Evolutionary conservation across 2,329 filamentous ascomycete species (phyloP).

Genomic region (Penicillium sp.): DNA sequence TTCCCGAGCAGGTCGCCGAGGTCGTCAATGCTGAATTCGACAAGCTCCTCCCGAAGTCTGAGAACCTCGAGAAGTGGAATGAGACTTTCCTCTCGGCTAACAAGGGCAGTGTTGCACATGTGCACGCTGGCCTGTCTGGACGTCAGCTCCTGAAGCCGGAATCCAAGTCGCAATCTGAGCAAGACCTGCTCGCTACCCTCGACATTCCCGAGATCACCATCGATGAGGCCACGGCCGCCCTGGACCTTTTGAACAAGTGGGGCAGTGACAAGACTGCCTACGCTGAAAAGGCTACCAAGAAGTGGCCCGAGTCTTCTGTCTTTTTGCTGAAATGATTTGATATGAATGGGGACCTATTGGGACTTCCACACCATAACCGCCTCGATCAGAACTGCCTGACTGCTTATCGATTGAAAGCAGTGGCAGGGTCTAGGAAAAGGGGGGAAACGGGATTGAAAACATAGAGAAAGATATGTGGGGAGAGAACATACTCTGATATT

Average conservation of each 20-base stretch:
- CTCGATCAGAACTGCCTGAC: neutral
- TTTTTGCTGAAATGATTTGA: constrained; percentile 31
- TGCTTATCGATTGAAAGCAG: neutral
- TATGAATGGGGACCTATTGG: neutral
- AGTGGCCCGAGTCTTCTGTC: constrained; percentile 42
- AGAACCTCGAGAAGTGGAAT: constrained; percentile 64
- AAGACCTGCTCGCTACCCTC: constrained; percentile 61
- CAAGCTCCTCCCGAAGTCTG: constrained; percentile 55
- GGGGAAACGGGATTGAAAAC: neutral
- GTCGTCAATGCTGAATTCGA: constrained; percentile 69
- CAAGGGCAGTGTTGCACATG: constrained; percentile 60
- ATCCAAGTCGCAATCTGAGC: constrained; percentile 57
- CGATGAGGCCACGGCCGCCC: constrained; percentile 57
- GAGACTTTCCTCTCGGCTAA: constrained; percentile 63
- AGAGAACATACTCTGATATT: constrained; percentile 4
- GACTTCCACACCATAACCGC: neutral
- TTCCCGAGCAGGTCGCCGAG: constrained; percentile 65
- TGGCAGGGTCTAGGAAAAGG: neutral
- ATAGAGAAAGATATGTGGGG: constrained; percentile 8
- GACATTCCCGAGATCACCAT: constrained; percentile 53
- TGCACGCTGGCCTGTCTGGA: constrained; percentile 63
- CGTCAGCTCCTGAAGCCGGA: constrained; percentile 59
- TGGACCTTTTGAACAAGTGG: constrained; percentile 54
- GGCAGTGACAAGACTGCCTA: constrained; percentile 55
- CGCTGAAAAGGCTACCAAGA: constrained; percentile 39